Conservation (phyloP, 2,329 filamentous ascomycete species). For the Arthrobotrys megalospora region DNA sequence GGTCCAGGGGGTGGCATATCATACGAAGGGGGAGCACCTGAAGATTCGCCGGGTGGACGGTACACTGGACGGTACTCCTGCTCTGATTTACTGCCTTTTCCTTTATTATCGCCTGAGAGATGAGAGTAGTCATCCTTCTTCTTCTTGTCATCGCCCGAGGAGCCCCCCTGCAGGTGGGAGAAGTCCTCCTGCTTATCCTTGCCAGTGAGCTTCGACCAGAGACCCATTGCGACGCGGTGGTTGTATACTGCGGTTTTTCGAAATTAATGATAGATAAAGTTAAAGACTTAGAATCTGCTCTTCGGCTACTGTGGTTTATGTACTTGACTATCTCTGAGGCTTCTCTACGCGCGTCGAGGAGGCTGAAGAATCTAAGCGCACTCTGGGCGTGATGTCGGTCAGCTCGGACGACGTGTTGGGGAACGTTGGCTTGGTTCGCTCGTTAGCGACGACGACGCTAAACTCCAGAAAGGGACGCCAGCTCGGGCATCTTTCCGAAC, state of each 20-base stretch:
- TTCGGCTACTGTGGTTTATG: background rate
- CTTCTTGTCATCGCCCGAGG: constrained; percentile 32
- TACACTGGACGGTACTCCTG: constrained; percentile 44
- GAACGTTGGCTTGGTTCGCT: constrained; percentile 16
- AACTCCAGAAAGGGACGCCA: background rate
- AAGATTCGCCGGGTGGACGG: constrained; percentile 24
- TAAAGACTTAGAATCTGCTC: background rate
- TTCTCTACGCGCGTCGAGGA: constrained; percentile 23
- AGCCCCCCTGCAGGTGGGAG: constrained; percentile 52
- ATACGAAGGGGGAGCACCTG: constrained; percentile 45
- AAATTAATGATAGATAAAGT: background rate
- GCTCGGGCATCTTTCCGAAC: constrained; percentile 19
- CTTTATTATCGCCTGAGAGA: constrained; percentile 55
- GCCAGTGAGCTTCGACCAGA: constrained; percentile 56
- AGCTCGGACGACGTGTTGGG: constrained; percentile 27
- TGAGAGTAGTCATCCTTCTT: constrained; percentile 48
- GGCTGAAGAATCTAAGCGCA: constrained; percentile 18
- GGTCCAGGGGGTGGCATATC: constrained; percentile 42
- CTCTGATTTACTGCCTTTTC: constrained; percentile 41
- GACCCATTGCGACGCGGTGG: constrained; percentile 38
- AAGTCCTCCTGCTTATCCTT: constrained; percentile 59
- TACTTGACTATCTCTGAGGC: constrained; percentile 3
- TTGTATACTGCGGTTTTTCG: background rate
- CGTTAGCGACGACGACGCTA: background rate
- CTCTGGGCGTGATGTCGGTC: constrained; percentile 17